Percentiles rank a stretch among this genome's conserved stretches.
Evolutionary conservation across 257 asterid genomes (phyloP).

Genomic region (Cinchona pubescens): DNA sequence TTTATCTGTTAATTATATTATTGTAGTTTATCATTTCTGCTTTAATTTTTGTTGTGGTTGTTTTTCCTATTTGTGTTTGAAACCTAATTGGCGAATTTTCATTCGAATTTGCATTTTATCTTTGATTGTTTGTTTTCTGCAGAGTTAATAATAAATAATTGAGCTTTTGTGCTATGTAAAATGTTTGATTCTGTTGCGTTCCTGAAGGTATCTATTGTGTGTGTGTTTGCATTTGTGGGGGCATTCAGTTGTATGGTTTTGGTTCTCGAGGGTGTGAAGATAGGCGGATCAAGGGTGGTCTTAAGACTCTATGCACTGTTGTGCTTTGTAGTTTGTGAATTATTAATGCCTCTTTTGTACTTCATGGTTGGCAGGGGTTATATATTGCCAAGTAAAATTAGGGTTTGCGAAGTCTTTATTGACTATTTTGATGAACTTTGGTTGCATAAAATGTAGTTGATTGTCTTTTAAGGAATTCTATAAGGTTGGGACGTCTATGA

Average conservation of each 20-base stretch:
- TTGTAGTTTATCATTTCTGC: not conserved
- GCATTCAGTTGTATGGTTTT: not conserved
- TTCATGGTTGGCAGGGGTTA: not conserved
- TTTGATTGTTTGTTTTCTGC: not conserved
- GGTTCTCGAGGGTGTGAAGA: not conserved
- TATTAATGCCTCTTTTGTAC: no score
- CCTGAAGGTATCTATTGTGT: not conserved
- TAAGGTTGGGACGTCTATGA: not conserved
- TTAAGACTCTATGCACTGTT: not conserved
- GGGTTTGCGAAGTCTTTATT: not conserved
- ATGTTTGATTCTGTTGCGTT: no score
- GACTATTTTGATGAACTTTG: not conserved
- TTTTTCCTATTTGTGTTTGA: not conserved
- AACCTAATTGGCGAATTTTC: constrained; percentile 7
- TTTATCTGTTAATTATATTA: no score
- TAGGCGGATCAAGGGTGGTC: not conserved
- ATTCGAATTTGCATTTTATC: not conserved
- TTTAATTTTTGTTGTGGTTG: not conserved
- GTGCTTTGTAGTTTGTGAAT: not conserved
- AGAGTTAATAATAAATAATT: not conserved
- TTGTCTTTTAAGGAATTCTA: not conserved
- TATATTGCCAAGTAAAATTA: not conserved
- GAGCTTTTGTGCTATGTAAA: not conserved
- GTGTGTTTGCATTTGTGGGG: not conserved
- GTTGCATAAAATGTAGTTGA: not conserved